A percentile compares a stretch with the other conserved stretches of the same genome.
Evolutionary conservation across 176 grass and related monocot species (phyloP).

Genomic region (Rhynchospora tenuis): DNA sequence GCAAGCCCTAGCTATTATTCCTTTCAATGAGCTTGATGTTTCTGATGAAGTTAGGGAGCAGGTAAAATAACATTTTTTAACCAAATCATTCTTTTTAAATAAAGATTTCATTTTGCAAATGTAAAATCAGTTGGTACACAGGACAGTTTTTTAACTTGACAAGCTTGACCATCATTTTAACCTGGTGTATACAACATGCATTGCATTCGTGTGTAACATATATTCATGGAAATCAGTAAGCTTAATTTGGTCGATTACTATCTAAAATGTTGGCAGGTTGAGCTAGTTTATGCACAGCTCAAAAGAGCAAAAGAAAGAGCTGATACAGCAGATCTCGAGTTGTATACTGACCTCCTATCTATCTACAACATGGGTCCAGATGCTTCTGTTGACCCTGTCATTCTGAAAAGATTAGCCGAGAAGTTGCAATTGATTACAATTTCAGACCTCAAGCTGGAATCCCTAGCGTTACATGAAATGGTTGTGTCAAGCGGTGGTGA

Average conservation of each 20-base stretch:
- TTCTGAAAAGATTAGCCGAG: constrained; percentile 59
- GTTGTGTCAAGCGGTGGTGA: constrained; percentile 39
- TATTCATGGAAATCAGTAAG: not conserved
- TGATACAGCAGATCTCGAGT: constrained; percentile 53
- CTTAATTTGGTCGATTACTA: not conserved
- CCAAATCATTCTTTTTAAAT: not conserved
- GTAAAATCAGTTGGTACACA: not conserved
- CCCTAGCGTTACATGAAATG: constrained; percentile 70
- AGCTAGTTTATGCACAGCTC: constrained; percentile 76
- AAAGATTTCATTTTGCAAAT: not conserved
- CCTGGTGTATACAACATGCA: too few species aligned
- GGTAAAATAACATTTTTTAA: constrained; percentile 37
- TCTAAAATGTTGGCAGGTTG: constrained; percentile 49
- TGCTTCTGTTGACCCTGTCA: constrained; percentile 33
- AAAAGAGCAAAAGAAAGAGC: constrained; percentile 91
- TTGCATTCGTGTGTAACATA: too few species aligned
- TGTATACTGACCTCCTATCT: constrained; percentile 69
- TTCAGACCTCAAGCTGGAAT: constrained; percentile 84
- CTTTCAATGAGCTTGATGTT: constrained; percentile 79
- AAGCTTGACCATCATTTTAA: not conserved
- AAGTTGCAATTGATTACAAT: constrained; percentile 81
- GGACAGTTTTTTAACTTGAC: not conserved
- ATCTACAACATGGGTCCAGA: constrained; percentile 45
- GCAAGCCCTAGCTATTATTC: constrained; percentile 57
- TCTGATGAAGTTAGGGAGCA: constrained; percentile 97